Conservation (phyloP, 768 basidiomycete genomes). For the Rhodotorula sphaerocarpa region DNA sequence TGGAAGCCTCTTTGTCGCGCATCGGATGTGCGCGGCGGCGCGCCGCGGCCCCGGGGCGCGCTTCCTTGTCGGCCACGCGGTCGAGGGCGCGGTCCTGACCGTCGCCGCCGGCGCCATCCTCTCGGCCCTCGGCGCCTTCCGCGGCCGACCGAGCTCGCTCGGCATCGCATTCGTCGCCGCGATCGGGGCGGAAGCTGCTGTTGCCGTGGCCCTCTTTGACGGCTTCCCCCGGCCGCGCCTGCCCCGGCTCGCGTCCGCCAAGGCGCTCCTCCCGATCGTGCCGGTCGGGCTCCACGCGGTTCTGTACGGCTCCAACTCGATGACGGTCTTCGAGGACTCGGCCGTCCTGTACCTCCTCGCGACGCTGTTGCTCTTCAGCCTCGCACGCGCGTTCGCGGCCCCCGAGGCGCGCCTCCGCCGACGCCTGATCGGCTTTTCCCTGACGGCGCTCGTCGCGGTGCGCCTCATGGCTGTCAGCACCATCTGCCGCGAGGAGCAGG, state of each 20-base stretch:
- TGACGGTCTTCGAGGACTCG: constrained; percentile 94
- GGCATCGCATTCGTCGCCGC: constrained; percentile 11
- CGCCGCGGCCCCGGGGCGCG: constrained; percentile 11
- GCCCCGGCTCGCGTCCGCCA: background rate
- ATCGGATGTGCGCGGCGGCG: constrained; percentile 1
- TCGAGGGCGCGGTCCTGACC: constrained; percentile 26
- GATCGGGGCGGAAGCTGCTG: constrained; percentile 12
- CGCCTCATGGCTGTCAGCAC: constrained; percentile 74
- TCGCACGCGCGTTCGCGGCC: constrained; percentile 59
- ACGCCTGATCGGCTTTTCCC: constrained; percentile 66
- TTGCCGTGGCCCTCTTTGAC: constrained; percentile 17
- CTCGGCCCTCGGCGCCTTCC: background rate
- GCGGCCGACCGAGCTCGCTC: constrained; percentile 3
- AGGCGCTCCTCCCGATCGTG: constrained; percentile 39
- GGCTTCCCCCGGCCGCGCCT: background rate
- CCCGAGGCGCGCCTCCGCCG: constrained; percentile 61
- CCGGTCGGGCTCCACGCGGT: constrained; percentile 60
- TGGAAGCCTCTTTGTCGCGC: constrained; percentile 16
- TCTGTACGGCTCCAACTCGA: constrained; percentile 84
- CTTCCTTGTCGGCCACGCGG: constrained; percentile 22
- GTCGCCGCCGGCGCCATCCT: background rate
- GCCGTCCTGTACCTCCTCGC: constrained; percentile 66
- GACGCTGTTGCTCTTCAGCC: constrained; percentile 52
- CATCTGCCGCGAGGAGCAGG: constrained; percentile 89
- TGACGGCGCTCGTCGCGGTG: constrained; percentile 58